Percentiles rank a stretch among this genome's conserved stretches.
phyloP scores from a whole-genome alignment of 768 basidiomycete genomes.

The Imleria badia region DNA sequence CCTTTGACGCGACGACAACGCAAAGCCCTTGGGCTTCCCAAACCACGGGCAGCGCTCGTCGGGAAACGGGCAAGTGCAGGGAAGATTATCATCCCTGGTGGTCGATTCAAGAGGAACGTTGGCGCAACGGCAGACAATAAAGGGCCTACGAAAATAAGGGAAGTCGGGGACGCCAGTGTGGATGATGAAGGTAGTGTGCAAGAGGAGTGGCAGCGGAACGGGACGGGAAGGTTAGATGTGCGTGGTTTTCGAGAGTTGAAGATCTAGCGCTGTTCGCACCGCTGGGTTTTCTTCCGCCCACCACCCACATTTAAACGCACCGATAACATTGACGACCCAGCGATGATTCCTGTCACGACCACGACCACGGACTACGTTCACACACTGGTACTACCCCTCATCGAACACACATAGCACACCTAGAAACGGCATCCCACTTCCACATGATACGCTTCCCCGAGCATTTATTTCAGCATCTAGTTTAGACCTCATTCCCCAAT shows the following conservation, averaged over 20 bases:
- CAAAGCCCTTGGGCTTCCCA: conserved; percentile 68
- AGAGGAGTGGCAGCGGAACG: conserved; percentile 64
- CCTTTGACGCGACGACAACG: conserved; percentile 66
- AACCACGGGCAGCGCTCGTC: conserved; percentile 39
- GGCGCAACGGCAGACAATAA: conserved; percentile 7
- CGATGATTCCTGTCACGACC: conserved; percentile 11
- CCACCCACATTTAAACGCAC: neutral
- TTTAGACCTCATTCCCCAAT: conserved; percentile 22
- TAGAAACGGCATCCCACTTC: conserved; percentile 4
- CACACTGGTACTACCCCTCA: conserved; percentile 3
- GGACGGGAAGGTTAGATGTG: conserved; percentile 71
- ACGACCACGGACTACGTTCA: neutral
- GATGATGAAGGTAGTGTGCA: conserved; percentile 35
- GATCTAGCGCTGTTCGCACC: conserved; percentile 42
- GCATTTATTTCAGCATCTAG: conserved; percentile 30
- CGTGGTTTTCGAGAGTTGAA: conserved; percentile 76
- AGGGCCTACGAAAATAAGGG: conserved; percentile 20
- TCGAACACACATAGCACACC: conserved; percentile 8
- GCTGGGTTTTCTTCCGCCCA: neutral
- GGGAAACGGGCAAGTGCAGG: conserved; percentile 43
- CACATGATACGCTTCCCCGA: conserved; percentile 3
- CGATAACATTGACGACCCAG: conserved; percentile 8
- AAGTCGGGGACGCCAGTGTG: conserved; percentile 22
- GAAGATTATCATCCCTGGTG: conserved; percentile 63
- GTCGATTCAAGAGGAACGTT: conserved; percentile 41